phyloP scores from a whole-genome alignment of 345 rosid species.

The Brassica juncea region DNA sequence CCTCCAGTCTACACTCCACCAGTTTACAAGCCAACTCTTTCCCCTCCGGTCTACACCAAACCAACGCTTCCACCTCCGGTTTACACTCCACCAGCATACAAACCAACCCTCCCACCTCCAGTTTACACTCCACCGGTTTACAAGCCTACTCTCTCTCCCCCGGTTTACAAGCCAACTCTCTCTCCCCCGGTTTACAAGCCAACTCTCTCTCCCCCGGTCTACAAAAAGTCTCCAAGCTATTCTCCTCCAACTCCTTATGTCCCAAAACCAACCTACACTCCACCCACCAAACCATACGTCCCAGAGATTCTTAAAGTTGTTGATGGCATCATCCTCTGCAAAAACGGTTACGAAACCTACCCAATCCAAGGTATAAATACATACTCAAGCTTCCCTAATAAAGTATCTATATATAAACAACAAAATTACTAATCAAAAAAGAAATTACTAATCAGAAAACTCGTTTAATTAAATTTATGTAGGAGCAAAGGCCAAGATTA shows the following conservation, averaged over 20 bases:
- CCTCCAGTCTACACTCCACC: background rate
- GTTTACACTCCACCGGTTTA: background rate
- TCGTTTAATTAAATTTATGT: background rate
- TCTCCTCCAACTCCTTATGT: slow-evolving; percentile 4
- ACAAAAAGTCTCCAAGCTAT: slow-evolving; percentile 21
- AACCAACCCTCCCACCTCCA: background rate
- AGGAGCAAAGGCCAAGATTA: slow-evolving; percentile 3
- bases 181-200: slow-evolving; percentile 9
- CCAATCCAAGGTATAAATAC: slow-evolving; percentile 51
- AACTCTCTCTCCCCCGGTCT: background rate
- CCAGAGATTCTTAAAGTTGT: slow-evolving; percentile 20
- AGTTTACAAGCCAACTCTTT: background rate
- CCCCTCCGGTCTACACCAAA: slow-evolving; percentile 4
- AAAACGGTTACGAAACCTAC: slow-evolving; percentile 34
- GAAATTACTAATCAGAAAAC: background rate
- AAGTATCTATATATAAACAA: background rate
- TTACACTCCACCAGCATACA: background rate
- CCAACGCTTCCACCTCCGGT: background rate
- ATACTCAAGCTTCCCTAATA: background rate
- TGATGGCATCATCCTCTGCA: slow-evolving; percentile 54
- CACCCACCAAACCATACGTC: slow-evolving; percentile 4
- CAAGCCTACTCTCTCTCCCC: slow-evolving; percentile 1
- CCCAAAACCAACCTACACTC: slow-evolving; percentile 8
- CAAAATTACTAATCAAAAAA: background rate
- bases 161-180: background rate